Base-by-base conservation (phyloP, 2,329 filamentous ascomycete species). In the Fusarium albidum region DNA sequence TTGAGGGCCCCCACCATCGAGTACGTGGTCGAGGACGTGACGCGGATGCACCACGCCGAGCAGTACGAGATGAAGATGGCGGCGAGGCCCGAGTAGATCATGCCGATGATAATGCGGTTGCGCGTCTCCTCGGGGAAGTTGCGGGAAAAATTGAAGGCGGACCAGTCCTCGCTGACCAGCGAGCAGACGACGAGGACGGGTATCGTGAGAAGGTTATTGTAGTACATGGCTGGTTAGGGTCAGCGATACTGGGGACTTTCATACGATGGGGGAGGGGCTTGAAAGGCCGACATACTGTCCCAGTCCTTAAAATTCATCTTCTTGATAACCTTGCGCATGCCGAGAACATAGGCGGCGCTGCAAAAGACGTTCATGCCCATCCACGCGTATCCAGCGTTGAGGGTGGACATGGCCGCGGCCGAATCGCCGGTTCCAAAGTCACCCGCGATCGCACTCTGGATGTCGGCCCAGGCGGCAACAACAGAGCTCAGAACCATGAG, bases 251-350 rank as follows among this genome's bases (percentile, higher is more conserved):
- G 29, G 5, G 59, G 15, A n/a, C 27, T 31, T 13, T 1, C 18
- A 31, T 48, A 26, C n/a, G n/a, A n/a, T n/a, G n/a, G n/a, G n/a
- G n/a, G n/a, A n/a, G 46, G 56, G 46, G 25, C 12, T 27, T 34
- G 10, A 50, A 39, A 25, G 9, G 17, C 11, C 37, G 35, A 87
- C 94, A 78, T 83, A 97, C 94, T 96, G 75, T 99, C 95, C 81
- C 96, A 98, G 74, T 98, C 95, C 83, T 96, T 97, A 79, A 99
- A 98, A 82, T 96, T 97, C 81, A 96, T 97, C 77, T 96, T 86
- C 88, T 98, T 98, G 75, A 99, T 98, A 63, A 96, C 89, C 83
- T 98, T 98, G 73, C 95, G 89, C 94, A 97, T 98, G 65, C 90
- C 85, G 60, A 99, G 78, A 39, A 98, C 82, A 68, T 96, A 98